Base-by-base conservation (phyloP, 352 stramenopile species). In the Phytophthora capsici region DNA sequence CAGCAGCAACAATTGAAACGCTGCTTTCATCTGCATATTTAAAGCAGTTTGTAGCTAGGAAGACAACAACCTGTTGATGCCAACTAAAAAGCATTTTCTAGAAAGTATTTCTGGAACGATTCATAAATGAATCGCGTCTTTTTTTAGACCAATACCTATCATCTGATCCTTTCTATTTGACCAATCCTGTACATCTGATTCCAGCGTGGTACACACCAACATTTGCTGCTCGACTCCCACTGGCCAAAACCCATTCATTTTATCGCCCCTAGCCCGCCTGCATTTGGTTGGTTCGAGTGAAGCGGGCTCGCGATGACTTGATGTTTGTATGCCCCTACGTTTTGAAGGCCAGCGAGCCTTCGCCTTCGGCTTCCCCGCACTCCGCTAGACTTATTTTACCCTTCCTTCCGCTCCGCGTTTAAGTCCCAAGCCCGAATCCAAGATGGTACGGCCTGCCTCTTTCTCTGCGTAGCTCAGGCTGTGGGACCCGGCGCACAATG, bases 401-500 rank as follows among this genome's bases (percentile, higher is more conserved):
- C 83, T 90, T 92, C 84, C 82, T 91, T 90, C 82, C 78, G 84
- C 82, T 93, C 82, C 84, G 80, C 80, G 80, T 89, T 86, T 84
- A 89, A 93, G 82, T 93, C 82, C 64, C 84, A 89, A 84, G 63
- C 80, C 84, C 85, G 78, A 79, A 82, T 88, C 77, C 74, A 93
- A 90, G 80, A 93, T 93, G 84, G 84, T 93, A 91, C 77, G 82
- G 30, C 13, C 25, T 37, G 16, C 37, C 37, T 47, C 36, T 40
- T 40, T 8, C 30, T 54, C 13, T 38, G 13, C 34, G 8, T 55
- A 43, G 14, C n/a, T 49, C 37, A 28, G 38, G 26, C 44, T 53
- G 25, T 19, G 9, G 10, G 16, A 16, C 23, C 34, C 26, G 4
- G 37, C 26, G 36, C 38, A 23, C 7, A 5, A 49, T 56, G 51